These are phyloP conservation scores for Paecilomyces sp. DNA, from an alignment of 2,329 filamentous ascomycete species.

Conservation along the genomic window DNA sequence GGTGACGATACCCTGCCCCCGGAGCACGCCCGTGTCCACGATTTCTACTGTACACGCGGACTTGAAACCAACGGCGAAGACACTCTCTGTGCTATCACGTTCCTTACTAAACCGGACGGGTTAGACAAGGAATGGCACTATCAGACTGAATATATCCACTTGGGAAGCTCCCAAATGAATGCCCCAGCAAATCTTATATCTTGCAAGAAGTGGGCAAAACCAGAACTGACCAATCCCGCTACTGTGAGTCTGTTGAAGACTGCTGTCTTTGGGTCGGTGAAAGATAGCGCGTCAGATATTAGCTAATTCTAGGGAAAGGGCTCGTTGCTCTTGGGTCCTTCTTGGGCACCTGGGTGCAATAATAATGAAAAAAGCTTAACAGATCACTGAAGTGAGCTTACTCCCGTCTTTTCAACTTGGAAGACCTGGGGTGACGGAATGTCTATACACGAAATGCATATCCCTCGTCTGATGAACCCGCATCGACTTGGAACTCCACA, in stretches of 20 bases:
- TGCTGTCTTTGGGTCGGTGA: neutral
- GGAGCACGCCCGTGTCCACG: slow-evolving; percentile 8
- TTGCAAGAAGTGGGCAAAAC: neutral
- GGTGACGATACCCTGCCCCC: slow-evolving; percentile 2
- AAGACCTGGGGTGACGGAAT: no score
- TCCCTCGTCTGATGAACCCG: no score
- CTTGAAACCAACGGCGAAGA: neutral
- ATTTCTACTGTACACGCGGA: slow-evolving; percentile 4
- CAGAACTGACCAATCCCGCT: neutral
- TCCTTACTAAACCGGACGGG: neutral
- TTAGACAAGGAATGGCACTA: neutral
- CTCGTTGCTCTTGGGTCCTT: neutral
- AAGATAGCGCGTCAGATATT: neutral
- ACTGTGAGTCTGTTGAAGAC: neutral
- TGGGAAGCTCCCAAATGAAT: neutral
- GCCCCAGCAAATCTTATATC: neutral
- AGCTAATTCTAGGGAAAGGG: neutral
- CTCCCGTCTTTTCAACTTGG: no score
- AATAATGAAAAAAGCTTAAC: no score
- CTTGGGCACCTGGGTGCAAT: no score
- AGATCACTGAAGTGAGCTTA: no score
- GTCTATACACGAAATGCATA: no score
- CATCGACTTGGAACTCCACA: no score
- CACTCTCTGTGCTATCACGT: neutral
- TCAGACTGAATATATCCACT: neutral